A percentile compares a stretch with the other conserved stretches of the same genome.
Conservation (phyloP, 495 filamentous ascomycete species). For the Aspergillus egyptiacus region DNA sequence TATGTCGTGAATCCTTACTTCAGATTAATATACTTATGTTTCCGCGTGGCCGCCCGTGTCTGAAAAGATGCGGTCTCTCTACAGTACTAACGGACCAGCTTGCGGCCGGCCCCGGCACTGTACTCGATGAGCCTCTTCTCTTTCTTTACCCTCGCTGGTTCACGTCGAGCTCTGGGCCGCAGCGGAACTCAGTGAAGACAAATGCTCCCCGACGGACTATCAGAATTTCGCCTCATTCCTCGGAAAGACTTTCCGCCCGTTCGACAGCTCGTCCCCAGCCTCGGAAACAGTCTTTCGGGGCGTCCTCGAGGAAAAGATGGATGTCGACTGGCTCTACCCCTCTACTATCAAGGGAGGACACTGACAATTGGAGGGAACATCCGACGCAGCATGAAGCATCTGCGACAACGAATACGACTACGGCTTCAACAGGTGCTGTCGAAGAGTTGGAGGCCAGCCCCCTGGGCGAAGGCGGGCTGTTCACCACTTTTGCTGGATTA, state of each 20-base stretch:
- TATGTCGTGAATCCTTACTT: neutral
- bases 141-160: conserved; percentile 46
- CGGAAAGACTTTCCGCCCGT: neutral
- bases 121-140: conserved; percentile 36
- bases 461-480: neutral
- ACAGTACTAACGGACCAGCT: conserved; percentile 23
- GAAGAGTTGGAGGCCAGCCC: neutral
- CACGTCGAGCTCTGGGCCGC: conserved; percentile 21
- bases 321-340: conserved; percentile 11
- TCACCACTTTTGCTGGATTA: conserved; percentile 2
- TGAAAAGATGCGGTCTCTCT: conserved; percentile 35
- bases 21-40: conserved; percentile 30
- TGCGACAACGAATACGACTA: neutral
- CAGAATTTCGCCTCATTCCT: neutral
- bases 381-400: neutral
- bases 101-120: conserved; percentile 24
- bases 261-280: neutral
- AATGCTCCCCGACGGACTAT: neutral
- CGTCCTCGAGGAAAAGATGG: conserved; percentile 25
- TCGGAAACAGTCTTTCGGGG: conserved; percentile 14
- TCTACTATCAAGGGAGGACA: neutral
- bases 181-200: conserved; percentile 19
- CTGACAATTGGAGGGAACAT: no score
- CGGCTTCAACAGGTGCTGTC: neutral
- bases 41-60: conserved; percentile 36